A percentile compares a stretch with the other conserved stretches of the same genome.
Evolutionary conservation across 495 filamentous ascomycete genomes (phyloP).

Genomic region (Lophiostoma macrostomum): DNA sequence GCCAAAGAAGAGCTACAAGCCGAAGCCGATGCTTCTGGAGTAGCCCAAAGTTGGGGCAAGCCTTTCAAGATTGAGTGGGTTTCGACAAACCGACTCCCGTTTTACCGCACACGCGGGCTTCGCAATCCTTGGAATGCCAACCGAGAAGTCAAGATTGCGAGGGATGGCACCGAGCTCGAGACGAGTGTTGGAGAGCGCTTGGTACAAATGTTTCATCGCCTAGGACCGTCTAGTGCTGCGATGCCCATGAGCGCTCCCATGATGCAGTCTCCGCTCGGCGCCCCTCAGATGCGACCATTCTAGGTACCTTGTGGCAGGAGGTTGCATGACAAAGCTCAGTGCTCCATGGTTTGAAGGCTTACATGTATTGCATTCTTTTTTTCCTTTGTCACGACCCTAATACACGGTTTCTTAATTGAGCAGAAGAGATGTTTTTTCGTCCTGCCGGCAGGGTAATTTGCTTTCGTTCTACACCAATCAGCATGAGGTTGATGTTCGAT

Average conservation of each 20-base stretch:
- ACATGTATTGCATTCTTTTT: not conserved
- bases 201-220: constrained; percentile 70
- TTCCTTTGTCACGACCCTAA: not conserved
- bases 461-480: not conserved
- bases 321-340: too few species aligned
- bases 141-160: constrained; percentile 91
- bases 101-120: constrained; percentile 83
- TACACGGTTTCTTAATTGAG: not conserved
- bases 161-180: constrained; percentile 93
- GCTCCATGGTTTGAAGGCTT: not conserved
- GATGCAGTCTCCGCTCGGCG: constrained; percentile 12
- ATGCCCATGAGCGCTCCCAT: constrained; percentile 21
- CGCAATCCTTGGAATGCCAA: constrained; percentile 98
- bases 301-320: too few species aligned
- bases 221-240: constrained; percentile 18
- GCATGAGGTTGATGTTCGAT: constrained; percentile 10
- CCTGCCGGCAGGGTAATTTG: constrained; percentile 15
- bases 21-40: constrained; percentile 37
- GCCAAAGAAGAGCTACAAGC: constrained; percentile 40
- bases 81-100: constrained; percentile 79
- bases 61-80: constrained; percentile 93
- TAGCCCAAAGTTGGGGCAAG: constrained; percentile 73
- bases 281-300: constrained; percentile 15
- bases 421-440: not conserved
- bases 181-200: constrained; percentile 74